These are phyloP conservation scores for Trichosporon asahii DNA, from an alignment of 1,284 basidiomycete genomes.

Conservation along the genomic window DNA sequence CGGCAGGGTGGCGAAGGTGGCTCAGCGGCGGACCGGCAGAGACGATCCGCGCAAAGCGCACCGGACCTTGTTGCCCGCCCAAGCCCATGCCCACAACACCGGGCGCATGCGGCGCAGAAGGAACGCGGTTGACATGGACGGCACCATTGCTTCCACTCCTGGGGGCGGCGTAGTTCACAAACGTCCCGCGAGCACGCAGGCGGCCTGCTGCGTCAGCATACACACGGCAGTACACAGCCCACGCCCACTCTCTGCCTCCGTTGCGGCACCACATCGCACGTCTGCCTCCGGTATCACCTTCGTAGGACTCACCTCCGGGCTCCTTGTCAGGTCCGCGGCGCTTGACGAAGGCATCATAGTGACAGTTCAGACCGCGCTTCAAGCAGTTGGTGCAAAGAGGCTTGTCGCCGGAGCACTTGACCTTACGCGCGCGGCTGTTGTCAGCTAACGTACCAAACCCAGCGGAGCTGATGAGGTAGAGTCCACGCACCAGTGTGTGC, in stretches of 20 bases:
- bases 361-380: conserved; percentile 21
- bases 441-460: neutral
- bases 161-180: conserved; percentile 7
- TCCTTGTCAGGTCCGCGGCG: conserved; percentile 30
- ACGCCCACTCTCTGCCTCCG: neutral
- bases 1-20: neutral
- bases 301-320: conserved; percentile 24
- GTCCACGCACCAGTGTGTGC: conserved; percentile 16
- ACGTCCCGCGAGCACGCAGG: conserved; percentile 15
- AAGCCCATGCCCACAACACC: neutral
- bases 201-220: conserved; percentile 14
- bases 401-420: conserved; percentile 27
- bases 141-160: neutral
- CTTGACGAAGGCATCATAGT: conserved; percentile 22
- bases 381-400: conserved; percentile 23
- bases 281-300: neutral
- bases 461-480: too few species aligned
- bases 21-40: neutral
- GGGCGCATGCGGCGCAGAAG: neutral
- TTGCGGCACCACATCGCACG: too few species aligned
- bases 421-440: conserved; percentile 25
- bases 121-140: neutral
- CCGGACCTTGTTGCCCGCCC: neutral
- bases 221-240: neutral
- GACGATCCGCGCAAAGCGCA: neutral